Conservation (phyloP, 192 early-diverging fungal genomes). For the Rhizophagus sp. region DNA sequence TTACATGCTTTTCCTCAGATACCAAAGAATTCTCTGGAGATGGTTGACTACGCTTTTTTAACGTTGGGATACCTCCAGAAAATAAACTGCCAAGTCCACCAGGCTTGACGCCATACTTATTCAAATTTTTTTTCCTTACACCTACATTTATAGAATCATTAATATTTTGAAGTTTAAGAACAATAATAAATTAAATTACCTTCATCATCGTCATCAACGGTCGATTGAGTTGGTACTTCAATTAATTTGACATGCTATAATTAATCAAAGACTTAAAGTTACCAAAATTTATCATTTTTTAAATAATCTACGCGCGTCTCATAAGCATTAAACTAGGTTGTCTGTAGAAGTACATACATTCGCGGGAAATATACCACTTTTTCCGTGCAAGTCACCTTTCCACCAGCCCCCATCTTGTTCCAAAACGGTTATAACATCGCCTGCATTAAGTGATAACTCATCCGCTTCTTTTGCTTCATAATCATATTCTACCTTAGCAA, state of each 20-base stretch:
- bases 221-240: slow-evolving; percentile 31
- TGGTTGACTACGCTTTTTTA: slow-evolving; percentile 49
- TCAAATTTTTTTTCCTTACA: slow-evolving; percentile 56
- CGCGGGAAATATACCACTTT: slow-evolving; percentile 66
- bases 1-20: background rate
- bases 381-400: slow-evolving; percentile 69
- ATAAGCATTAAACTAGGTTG: background rate
- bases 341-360: slow-evolving; percentile 41
- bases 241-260: slow-evolving; percentile 43
- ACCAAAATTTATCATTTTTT: background rate
- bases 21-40: background rate
- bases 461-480: slow-evolving; percentile 65
- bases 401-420: slow-evolving; percentile 66
- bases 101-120: slow-evolving; percentile 77
- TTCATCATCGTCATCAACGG: slow-evolving; percentile 21
- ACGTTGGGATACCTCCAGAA: slow-evolving; percentile 70
- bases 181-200: background rate
- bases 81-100: slow-evolving; percentile 77
- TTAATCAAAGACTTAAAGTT: background rate
- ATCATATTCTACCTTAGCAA: slow-evolving; percentile 71
- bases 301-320: background rate
- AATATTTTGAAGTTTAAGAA: background rate
- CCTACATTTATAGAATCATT: background rate
- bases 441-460: slow-evolving; percentile 65
- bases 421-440: slow-evolving; percentile 70